Base-by-base conservation (phyloP, 768 basidiomycete genomes). In the Strobilomyces confusus region DNA sequence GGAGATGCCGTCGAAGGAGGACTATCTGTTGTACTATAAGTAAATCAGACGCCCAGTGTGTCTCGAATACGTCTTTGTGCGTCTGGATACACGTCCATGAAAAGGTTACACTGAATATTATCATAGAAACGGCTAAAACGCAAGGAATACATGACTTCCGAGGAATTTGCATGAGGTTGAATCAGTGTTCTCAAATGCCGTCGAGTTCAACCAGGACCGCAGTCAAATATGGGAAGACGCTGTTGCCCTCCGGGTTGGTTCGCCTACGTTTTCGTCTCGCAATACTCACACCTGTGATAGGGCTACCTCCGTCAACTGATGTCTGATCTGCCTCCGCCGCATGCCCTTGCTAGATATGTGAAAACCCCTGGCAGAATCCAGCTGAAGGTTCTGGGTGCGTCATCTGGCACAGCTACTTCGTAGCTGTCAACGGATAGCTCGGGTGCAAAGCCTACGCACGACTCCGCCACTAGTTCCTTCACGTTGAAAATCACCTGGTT, bases 151-250 rank as follows among this genome's bases (percentile, higher is more conserved):
- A 62, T 66, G 19, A 79, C 76, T 2, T 72, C 80, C 6, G 74
- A 78, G 5, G 85, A 87, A 23, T 95, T 95, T 63, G 86, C 87
- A 81, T 9, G 95, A 98, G 54, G 87, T 95, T 13, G 91, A 94
- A 61, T 79, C 94, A 40, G 87, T 98, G 23, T 95, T 94, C 71
- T 80, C 83, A 8, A 98, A 98, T 66, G 95, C 93, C 11, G 76
- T 91, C 67, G 71, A 79, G 52, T 98, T 94, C 72, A 98, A 98
- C 61, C 84, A 82, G 63, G 93, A 95, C 26, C 83, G 87, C 63
- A 90, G 87, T 25, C 78, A 71, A 51, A 89, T 93, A 26, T 92
- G 88, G 85, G 83, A 89, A 60, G 89, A 91, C 61, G 89, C 91
- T 20, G 65, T 77, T 19, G 68, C 73, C 4, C 78, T 93, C 23